These are phyloP conservation scores for Margaritispora aquatica DNA, from an alignment of 495 filamentous ascomycete genomes.

Conservation along the genomic window DNA sequence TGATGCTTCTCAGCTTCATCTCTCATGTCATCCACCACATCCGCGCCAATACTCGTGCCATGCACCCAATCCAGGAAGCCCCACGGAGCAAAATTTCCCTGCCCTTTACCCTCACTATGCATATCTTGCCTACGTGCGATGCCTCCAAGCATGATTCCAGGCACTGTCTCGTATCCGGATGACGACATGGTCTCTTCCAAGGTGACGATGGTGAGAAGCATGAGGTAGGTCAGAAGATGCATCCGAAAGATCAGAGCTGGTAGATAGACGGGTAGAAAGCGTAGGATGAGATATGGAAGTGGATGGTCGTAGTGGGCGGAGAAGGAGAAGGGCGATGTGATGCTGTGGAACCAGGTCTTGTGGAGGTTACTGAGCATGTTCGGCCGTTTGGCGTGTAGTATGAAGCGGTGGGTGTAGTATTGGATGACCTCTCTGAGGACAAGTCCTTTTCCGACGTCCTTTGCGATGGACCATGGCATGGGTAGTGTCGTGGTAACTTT, in stretches of 20 bases:
- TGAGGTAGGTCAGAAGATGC: conserved; percentile 74
- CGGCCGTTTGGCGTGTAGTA: conserved; percentile 48
- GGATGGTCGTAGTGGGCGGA: conserved; percentile 79
- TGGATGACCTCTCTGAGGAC: conserved; percentile 42
- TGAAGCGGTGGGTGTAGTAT: conserved; percentile 68
- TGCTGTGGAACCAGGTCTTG: conserved; percentile 56
- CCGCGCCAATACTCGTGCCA: conserved; percentile 58
- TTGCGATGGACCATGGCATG: conserved; percentile 53
- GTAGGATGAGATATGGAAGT: conserved; percentile 58
- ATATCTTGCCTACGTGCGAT: conserved; percentile 63
- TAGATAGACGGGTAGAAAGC: conserved; percentile 66
- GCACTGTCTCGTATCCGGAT: conserved; percentile 71
- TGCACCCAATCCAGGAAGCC: conserved; percentile 71
- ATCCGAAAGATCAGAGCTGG: conserved; percentile 59
- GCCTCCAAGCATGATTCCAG: conserved; percentile 68
- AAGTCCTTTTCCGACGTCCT: conserved; percentile 44
- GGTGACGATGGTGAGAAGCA: conserved; percentile 61
- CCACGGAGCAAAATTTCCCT: conserved; percentile 73
- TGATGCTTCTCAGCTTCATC: conserved; percentile 54
- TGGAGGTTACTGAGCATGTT: conserved; percentile 40
- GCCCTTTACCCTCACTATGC: conserved; percentile 54
- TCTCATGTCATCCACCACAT: conserved; percentile 49
- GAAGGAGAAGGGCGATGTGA: conserved; percentile 56
- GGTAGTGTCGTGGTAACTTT: conserved; percentile 52
- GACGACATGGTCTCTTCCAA: conserved; percentile 72